Percentiles rank a stretch among this genome's conserved stretches.
Evolutionary conservation across 2,329 filamentous ascomycete species (phyloP).

Genomic region (Aspergillus sp.): DNA sequence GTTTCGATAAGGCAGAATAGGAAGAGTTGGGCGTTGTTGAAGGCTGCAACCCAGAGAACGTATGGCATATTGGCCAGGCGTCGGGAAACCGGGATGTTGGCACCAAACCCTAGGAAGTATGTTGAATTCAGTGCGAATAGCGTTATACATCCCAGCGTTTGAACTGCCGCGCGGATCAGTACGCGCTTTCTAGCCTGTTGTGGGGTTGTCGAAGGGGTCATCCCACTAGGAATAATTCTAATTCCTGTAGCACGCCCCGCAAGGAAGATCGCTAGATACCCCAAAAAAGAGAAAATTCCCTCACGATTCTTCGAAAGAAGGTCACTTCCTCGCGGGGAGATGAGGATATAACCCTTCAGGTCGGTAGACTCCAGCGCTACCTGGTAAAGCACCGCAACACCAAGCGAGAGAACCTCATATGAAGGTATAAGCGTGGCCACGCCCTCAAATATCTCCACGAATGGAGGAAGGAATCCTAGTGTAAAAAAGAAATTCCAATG

Average conservation of each 20-base stretch:
- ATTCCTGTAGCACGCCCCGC: conserved; percentile 82
- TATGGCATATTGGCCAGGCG: conserved; percentile 92
- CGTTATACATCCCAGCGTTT: conserved; percentile 66
- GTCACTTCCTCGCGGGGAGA: conserved; percentile 70
- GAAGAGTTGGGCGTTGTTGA: conserved; percentile 81
- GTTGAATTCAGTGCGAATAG: conserved; percentile 70
- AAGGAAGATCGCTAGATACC: conserved; percentile 93
- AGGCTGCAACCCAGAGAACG: conserved; percentile 86
- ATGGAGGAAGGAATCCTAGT: conserved; percentile 80
- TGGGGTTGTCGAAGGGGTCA: conserved; percentile 44
- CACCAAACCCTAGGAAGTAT: conserved; percentile 67
- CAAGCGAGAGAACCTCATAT: conserved; percentile 71
- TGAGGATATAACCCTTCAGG: conserved; percentile 80
- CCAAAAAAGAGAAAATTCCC: conserved; percentile 90
- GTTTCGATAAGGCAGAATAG: conserved; percentile 77
- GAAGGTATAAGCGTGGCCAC: conserved; percentile 70
- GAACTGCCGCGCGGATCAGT: conserved; percentile 62
- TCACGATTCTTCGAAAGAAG: conserved; percentile 89
- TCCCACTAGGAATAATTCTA: conserved; percentile 68
- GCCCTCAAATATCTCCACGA: conserved; percentile 79
- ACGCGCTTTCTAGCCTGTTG: conserved; percentile 54
- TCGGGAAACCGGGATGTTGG: conserved; percentile 71
- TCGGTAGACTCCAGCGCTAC: conserved; percentile 70
- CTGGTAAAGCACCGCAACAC: conserved; percentile 71
- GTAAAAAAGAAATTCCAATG: conserved; percentile 99